Conservation (phyloP, 1,139 yeast species). For the Pichia sp. region DNA sequence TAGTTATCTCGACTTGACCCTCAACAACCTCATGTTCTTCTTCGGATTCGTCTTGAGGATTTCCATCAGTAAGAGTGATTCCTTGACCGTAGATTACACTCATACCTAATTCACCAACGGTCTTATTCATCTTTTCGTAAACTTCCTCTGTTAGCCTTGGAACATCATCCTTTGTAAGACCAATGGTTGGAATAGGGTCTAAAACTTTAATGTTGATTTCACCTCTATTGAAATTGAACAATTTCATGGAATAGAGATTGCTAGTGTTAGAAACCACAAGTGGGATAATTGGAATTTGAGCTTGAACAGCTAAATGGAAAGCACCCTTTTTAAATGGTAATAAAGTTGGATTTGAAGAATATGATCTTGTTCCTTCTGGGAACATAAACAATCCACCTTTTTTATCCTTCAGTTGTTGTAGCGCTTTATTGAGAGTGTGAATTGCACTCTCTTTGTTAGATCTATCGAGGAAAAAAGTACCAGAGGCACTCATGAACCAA, state of each 20-base stretch:
- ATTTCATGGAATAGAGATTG: conserved; percentile 53
- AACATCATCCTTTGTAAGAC: conserved; percentile 53
- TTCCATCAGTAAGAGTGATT: not conserved
- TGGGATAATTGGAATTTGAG: conserved; percentile 83
- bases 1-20: not conserved
- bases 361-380: conserved; percentile 96
- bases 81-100: conserved; percentile 25
- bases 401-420: conserved; percentile 46
- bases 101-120: conserved; percentile 34
- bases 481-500: conserved; percentile 90
- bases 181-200: conserved; percentile 55
- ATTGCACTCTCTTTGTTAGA: conserved; percentile 71
- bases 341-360: conserved; percentile 54
- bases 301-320: conserved; percentile 92
- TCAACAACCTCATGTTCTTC: conserved; percentile 3
- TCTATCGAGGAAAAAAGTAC: conserved; percentile 87
- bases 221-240: conserved; percentile 51
- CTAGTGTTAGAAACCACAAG: conserved; percentile 82
- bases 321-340: conserved; percentile 96
- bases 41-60: conserved; percentile 3
- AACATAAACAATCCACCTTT: conserved; percentile 75
- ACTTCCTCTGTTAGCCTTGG: conserved; percentile 35
- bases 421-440: conserved; percentile 62
- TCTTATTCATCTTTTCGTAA: conserved; percentile 30
- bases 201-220: conserved; percentile 57